Percentiles rank a stretch among this genome's conserved stretches.
These are phyloP conservation scores for Rhytidhysteron rufulum DNA, from an alignment of 2,329 filamentous ascomycete genomes.

Conservation along the genomic window DNA sequence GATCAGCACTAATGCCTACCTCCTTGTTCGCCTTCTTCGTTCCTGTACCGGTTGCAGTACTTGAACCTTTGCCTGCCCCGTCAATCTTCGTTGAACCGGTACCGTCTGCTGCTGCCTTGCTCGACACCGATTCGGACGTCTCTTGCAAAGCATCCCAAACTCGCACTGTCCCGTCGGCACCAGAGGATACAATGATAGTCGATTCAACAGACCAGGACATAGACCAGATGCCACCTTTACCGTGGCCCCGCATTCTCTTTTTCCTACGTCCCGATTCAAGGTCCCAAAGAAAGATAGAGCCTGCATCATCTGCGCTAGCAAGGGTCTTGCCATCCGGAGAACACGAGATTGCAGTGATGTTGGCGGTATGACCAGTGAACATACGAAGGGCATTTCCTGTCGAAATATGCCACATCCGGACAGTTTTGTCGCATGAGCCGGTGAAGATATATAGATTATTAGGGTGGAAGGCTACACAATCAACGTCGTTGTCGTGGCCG, in stretches of 20 bases:
- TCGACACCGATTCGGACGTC: conserved; percentile 47
- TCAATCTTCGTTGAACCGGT: conserved; percentile 46
- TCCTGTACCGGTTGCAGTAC: conserved; percentile 17
- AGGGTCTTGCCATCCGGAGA: conserved; percentile 83
- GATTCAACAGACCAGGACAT: conserved; percentile 92
- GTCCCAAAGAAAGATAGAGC: conserved; percentile 93
- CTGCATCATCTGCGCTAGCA: conserved; percentile 84
- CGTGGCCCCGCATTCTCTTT: conserved; percentile 92
- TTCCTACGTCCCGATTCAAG: conserved; percentile 78
- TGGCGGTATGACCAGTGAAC: conserved; percentile 86
- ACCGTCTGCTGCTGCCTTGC: conserved; percentile 49
- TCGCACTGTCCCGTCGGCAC: conserved; percentile 87
- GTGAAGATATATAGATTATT: conserved; percentile 94
- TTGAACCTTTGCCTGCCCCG: conserved; percentile 33
- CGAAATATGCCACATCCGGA: conserved; percentile 95
- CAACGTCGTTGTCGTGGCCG: conserved; percentile 91
- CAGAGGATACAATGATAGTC: conserved; percentile 82
- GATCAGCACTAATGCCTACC: conserved; percentile 83
- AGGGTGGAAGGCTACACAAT: conserved; percentile 86
- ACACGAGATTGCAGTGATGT: conserved; percentile 79
- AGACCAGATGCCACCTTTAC: conserved; percentile 89
- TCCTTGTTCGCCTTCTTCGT: conserved; percentile 78
- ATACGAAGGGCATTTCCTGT: conserved; percentile 85
- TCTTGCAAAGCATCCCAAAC: conserved; percentile 84
- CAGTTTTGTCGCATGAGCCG: conserved; percentile 85